Base-by-base conservation (phyloP, 2,329 filamentous ascomycete species). In the Bisporella sp. region DNA sequence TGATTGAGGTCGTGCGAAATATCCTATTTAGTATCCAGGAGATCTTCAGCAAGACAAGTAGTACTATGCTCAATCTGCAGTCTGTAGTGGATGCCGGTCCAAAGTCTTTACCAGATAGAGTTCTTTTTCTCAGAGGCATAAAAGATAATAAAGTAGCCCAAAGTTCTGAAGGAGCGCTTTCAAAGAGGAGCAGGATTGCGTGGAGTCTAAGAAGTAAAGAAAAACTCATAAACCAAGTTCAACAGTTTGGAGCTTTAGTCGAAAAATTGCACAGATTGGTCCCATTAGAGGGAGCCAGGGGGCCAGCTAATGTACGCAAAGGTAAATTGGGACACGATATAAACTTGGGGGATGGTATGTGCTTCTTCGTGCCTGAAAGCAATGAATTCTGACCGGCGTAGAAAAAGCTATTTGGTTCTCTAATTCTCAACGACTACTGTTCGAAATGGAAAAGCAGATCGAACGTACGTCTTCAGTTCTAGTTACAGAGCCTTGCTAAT, bases 21-120 rank as follows among this genome's bases (percentile, higher is more conserved):
- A 45, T 45, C 29, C 29, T 45, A 45, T 45, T 21, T 28, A 48
- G 11, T 32, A 48, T 48, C 35, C 37, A 48, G 37, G 37, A 41
- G 35, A 48, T 41, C 30, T 48, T 48, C 35, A 48, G 9, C 12
- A 48, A 41, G 46, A 41, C 37, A 32, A 31, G 31, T 6, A 41
- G 6, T 48, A 32, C 33, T 2, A 31, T 48, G 12, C 41, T 6
- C 33, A 41, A 48, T 41, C 13, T 48, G 29, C 21, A 48, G 21
- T 31, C 37, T 31, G 32, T 21, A 21, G 21, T 21, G 21, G 21
- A 21, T 21, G 3, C 21, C 21, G 21, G 21, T 21, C 21, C 21
- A 21, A 21, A 21, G 2, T 21, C 21, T 21, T 21, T 21, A 21
- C 21, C 21, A 21, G 21, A 21, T 21, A 3, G 21, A 21, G 21